These are phyloP conservation scores for Aspergillus conjunctus DNA, from an alignment of 495 filamentous ascomycete species.

Conservation along the genomic window DNA sequence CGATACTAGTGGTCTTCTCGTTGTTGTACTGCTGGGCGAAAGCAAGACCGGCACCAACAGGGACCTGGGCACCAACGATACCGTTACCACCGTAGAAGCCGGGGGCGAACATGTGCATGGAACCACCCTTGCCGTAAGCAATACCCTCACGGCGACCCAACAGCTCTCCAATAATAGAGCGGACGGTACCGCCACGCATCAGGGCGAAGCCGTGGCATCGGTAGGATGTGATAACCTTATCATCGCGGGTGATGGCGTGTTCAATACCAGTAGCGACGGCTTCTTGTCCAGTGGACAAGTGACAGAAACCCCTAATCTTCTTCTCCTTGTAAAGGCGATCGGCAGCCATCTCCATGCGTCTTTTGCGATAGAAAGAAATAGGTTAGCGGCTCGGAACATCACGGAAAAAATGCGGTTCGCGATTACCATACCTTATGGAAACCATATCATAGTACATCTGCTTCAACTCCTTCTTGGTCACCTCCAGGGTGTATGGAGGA, in stretches of 20 bases:
- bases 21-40: constrained; percentile 95
- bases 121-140: constrained; percentile 97
- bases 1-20: constrained; percentile 79
- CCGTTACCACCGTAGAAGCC: constrained; percentile 99
- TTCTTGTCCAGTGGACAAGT: constrained; percentile 96
- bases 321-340: constrained; percentile 99
- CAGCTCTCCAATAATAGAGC: constrained; percentile 94
- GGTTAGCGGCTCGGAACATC: constrained; percentile 8
- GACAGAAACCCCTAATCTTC: constrained; percentile 99
- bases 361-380: neutral
- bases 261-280: constrained; percentile 97
- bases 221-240: constrained; percentile 97
- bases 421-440: constrained; percentile 67
- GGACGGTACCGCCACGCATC: constrained; percentile 91
- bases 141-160: constrained; percentile 94
- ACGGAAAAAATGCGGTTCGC: constrained; percentile 7
- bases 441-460: constrained; percentile 99
- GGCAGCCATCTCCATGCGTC: constrained; percentile 99
- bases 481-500: constrained; percentile 83
- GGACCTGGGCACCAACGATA: constrained; percentile 98
- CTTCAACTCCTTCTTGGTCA: constrained; percentile 97
- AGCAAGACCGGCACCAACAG: constrained; percentile 92
- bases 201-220: constrained; percentile 97
- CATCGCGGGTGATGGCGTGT: constrained; percentile 85
- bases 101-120: constrained; percentile 99